phyloP scores from a whole-genome alignment of 768 basidiomycete genomes.

The Phaeolepiota aurea region DNA sequence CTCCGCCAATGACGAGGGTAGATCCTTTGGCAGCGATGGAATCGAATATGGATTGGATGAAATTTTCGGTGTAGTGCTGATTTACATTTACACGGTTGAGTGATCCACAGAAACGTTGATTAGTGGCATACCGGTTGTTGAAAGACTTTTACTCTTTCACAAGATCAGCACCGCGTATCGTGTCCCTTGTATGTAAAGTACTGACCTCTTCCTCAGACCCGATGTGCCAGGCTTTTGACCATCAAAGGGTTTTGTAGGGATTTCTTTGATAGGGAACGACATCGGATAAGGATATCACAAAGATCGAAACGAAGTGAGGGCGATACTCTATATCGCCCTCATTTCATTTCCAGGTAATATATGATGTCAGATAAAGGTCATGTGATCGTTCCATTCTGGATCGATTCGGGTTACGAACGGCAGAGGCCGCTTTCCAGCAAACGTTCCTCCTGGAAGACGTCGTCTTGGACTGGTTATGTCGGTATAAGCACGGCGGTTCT shows the following conservation, averaged over 20 bases:
- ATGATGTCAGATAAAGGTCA: constrained; percentile 23
- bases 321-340: constrained; percentile 13
- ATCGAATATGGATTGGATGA: constrained; percentile 88
- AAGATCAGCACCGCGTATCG: constrained; percentile 13
- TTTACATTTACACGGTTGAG: constrained; percentile 6
- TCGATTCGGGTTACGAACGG: neutral
- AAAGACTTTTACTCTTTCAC: constrained; percentile 87
- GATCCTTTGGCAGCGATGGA: constrained; percentile 75
- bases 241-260: constrained; percentile 80
- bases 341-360: constrained; percentile 4
- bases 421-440: neutral
- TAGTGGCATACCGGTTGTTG: constrained; percentile 72
- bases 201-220: constrained; percentile 89
- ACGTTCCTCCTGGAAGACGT: too few species aligned
- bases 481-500: too few species aligned
- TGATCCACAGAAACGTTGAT: constrained; percentile 6
- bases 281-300: constrained; percentile 17
- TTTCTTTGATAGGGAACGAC: constrained; percentile 50
- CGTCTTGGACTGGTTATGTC: too few species aligned
- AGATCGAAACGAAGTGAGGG: constrained; percentile 4
- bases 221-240: constrained; percentile 98
- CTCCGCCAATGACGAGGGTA: constrained; percentile 93
- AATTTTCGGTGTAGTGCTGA: constrained; percentile 99
- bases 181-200: constrained; percentile 4
- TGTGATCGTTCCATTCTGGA: constrained; percentile 14